Evolutionary conservation across 78 protist species (phyloP).

Genomic region (Pigoraptor vietnamica): DNA sequence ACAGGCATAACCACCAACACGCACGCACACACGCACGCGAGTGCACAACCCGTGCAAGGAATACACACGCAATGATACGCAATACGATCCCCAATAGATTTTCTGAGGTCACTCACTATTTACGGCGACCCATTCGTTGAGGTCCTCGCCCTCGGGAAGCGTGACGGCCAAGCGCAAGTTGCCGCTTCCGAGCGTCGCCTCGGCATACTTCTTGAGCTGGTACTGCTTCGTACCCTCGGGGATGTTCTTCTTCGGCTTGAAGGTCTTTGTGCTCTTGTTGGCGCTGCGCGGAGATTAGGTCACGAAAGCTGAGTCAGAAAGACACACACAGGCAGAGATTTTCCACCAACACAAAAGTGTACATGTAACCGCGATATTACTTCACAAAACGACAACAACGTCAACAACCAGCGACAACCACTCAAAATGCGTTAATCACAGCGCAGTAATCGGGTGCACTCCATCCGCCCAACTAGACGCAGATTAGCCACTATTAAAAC

Average conservation of each 20-base stretch:
- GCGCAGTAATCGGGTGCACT: too few species aligned
- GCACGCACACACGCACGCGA: constrained; percentile 28
- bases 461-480: not conserved
- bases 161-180: constrained; percentile 74
- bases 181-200: constrained; percentile 9
- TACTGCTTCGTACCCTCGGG: constrained; percentile 17
- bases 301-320: too few species aligned
- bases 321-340: not conserved
- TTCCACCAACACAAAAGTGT: not conserved
- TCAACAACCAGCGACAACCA: too few species aligned
- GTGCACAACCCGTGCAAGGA: too few species aligned
- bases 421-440: too few species aligned
- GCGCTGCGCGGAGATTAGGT: too few species aligned
- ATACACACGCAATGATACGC: too few species aligned
- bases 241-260: not conserved
- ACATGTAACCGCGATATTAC: too few species aligned
- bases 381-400: too few species aligned
- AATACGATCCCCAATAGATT: too few species aligned
- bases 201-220: constrained; percentile 23
- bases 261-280: not conserved
- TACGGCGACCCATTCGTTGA: constrained; percentile 95
- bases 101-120: constrained; percentile 59
- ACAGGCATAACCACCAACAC: not conserved
- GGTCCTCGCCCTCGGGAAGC: constrained; percentile 95
- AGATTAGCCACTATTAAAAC: not conserved